Conservation (phyloP, 345 rosid genomes). For the Garcia nutans region DNA sequence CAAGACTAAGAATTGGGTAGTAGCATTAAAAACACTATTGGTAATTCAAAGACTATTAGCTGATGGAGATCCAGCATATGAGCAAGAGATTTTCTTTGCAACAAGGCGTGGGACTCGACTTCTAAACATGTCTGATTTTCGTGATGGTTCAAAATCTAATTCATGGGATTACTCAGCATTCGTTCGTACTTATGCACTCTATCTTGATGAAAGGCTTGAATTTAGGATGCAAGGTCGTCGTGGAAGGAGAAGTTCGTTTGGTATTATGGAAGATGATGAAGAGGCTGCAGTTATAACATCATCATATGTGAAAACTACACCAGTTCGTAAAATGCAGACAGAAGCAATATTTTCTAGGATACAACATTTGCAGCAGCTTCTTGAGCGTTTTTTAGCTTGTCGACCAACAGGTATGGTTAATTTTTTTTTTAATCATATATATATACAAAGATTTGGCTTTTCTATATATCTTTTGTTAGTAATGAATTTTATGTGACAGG, state of each 20-base stretch:
- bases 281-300: slow-evolving; percentile 26
- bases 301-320: slow-evolving; percentile 34
- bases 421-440: not conserved
- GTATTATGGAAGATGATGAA: slow-evolving; percentile 45
- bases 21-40: slow-evolving; percentile 74
- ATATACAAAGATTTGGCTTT: not conserved
- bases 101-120: slow-evolving; percentile 79
- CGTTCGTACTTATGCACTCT: slow-evolving; percentile 69
- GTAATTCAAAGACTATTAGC: slow-evolving; percentile 60
- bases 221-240: slow-evolving; percentile 61
- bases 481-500: slow-evolving; percentile 39
- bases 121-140: slow-evolving; percentile 80
- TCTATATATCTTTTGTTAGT: too few species aligned
- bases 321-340: slow-evolving; percentile 55
- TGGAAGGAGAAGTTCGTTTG: slow-evolving; percentile 49
- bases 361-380: slow-evolving; percentile 72
- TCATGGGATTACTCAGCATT: slow-evolving; percentile 88
- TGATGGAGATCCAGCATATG: slow-evolving; percentile 70
- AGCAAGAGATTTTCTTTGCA: slow-evolving; percentile 90
- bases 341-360: slow-evolving; percentile 58
- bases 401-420: slow-evolving; percentile 71
- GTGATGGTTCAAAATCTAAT: slow-evolving; percentile 50
- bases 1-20: slow-evolving; percentile 84
- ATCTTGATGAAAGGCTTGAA: slow-evolving; percentile 79
- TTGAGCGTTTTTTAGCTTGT: slow-evolving; percentile 81